phyloP scores from a whole-genome alignment of 257 asterid genomes.

The Solanum ahanhuiri region DNA sequence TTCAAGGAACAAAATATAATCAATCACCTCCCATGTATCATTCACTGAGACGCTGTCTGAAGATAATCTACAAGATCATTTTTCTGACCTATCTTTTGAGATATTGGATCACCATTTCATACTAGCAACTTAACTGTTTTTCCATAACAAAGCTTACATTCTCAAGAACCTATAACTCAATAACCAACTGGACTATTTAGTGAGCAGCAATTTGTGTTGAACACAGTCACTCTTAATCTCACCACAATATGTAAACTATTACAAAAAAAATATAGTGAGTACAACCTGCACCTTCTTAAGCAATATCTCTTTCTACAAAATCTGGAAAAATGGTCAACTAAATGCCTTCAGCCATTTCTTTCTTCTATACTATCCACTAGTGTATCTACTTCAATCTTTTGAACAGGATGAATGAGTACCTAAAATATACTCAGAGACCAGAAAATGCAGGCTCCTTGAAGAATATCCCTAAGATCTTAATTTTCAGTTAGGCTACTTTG shows the following conservation, averaged over 20 bases:
- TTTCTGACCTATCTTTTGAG: not conserved
- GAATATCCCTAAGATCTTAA: not conserved
- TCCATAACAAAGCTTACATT: not conserved
- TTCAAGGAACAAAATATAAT: not conserved
- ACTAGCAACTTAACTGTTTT: not conserved
- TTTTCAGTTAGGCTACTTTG: not conserved
- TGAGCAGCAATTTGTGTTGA: not conserved
- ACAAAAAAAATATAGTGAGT: not conserved
- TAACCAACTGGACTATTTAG: not conserved
- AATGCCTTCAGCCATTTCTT: not conserved
- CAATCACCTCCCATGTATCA: not conserved
- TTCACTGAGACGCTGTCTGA: not conserved
- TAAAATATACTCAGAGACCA: not conserved
- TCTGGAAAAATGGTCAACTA: not conserved
- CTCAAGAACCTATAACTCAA: not conserved
- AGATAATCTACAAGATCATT: not conserved
- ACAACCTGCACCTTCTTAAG: not conserved
- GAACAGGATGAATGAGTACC: not conserved
- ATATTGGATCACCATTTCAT: not conserved
- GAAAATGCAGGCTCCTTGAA: not conserved
- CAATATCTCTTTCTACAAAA: not conserved
- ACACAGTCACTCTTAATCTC: not conserved
- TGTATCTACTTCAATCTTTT: not conserved
- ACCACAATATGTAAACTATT: not conserved
- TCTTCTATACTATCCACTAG: not conserved